phyloP scores from a whole-genome alignment of 345 rosid genomes.

The Syzygium aqueum region DNA sequence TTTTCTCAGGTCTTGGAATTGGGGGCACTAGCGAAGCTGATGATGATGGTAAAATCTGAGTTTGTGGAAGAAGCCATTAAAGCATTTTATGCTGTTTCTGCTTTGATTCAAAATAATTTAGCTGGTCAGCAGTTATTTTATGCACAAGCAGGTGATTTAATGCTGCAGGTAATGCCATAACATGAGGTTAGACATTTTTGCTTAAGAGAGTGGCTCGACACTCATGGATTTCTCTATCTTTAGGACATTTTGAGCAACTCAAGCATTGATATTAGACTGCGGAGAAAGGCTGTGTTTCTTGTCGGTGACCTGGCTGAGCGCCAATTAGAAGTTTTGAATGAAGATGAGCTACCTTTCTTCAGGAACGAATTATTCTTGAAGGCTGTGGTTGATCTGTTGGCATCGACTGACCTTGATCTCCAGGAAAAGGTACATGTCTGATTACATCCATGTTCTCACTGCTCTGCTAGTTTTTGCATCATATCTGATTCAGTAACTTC shows the following conservation, averaged over 20 bases:
- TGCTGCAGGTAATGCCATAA: constrained; percentile 62
- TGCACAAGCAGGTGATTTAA: constrained; percentile 65
- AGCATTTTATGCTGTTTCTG: constrained; percentile 86
- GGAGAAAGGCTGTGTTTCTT: constrained; percentile 65
- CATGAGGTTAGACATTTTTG: background rate
- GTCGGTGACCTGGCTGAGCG: constrained; percentile 66
- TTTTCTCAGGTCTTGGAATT: constrained; percentile 59
- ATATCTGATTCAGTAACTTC: background rate
- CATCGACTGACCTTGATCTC: constrained; percentile 66
- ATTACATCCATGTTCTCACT: background rate
- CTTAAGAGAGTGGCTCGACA: background rate
- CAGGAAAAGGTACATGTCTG: constrained; percentile 67
- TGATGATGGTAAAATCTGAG: constrained; percentile 63
- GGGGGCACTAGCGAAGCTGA: constrained; percentile 52
- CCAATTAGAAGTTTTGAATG: constrained; percentile 42
- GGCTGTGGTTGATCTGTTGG: constrained; percentile 62
- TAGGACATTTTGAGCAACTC: constrained; percentile 61
- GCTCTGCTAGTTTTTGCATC: background rate
- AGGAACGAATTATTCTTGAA: constrained; percentile 51
- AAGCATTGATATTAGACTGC: constrained; percentile 54
- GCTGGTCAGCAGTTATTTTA: constrained; percentile 71
- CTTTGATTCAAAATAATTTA: constrained; percentile 61
- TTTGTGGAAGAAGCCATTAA: constrained; percentile 73
- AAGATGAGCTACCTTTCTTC: constrained; percentile 41
- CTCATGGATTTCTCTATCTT: constrained; percentile 1